Evolutionary conservation across 2,329 filamentous ascomycete species (phyloP).

Genomic region (Cryphonectria parasitica): DNA sequence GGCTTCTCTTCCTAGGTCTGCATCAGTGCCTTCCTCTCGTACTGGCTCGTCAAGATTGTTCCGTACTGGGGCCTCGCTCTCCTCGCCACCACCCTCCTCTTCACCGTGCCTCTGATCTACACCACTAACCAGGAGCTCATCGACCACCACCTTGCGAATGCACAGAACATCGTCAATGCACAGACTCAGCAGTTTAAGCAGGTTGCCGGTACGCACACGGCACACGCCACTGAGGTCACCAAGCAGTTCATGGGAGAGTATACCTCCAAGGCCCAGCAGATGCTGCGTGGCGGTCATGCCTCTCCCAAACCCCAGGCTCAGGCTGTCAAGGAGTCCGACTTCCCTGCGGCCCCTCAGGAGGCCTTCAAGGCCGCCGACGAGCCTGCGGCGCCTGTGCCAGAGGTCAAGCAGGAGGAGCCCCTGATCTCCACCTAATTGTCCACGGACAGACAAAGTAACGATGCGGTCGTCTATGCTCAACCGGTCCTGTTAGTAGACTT

Average conservation of each 20-base stretch:
- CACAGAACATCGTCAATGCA: conserved; percentile 59
- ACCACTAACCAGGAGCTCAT: conserved; percentile 71
- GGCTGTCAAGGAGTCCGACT: conserved; percentile 50
- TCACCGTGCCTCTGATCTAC: conserved; percentile 68
- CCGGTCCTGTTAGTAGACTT: conserved; percentile 9
- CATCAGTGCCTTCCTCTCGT: conserved; percentile 64
- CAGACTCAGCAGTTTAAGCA: conserved; percentile 67
- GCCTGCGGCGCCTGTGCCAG: conserved; percentile 37
- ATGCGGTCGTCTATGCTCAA: background rate
- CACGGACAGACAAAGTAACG: background rate
- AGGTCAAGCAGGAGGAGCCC: conserved; percentile 40
- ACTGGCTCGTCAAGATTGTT: conserved; percentile 70
- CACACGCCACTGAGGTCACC: conserved; percentile 63
- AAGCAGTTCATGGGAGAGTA: conserved; percentile 73
- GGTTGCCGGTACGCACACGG: conserved; percentile 66
- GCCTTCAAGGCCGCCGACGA: conserved; percentile 38
- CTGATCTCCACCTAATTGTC: conserved; percentile 38
- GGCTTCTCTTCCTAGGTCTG: conserved; percentile 52
- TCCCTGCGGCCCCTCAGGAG: conserved; percentile 49
- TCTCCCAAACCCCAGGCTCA: conserved; percentile 38
- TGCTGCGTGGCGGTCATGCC: conserved; percentile 56
- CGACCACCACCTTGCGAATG: conserved; percentile 63
- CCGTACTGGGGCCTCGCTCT: conserved; percentile 71
- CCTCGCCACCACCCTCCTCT: conserved; percentile 61
- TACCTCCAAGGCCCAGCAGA: conserved; percentile 67